Evolutionary conservation across 805 yeast genomes (phyloP), one percentile per base, ranked within the genome.

Genomic region (Limtongia smithiae): DNA sequence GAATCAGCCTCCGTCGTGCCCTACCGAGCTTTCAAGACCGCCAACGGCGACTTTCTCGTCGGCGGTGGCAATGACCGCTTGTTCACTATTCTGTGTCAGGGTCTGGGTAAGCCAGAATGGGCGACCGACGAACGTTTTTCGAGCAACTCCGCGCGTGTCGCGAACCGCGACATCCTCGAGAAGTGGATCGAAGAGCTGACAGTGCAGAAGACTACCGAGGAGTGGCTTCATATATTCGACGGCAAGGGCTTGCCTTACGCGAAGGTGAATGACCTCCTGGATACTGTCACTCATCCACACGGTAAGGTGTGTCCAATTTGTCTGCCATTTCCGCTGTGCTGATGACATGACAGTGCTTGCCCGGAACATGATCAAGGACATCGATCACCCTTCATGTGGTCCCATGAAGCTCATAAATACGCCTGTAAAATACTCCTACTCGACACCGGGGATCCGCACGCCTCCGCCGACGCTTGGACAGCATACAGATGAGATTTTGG

Each of bases 41-140:
- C 50, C 7, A 57, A 55, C n/a, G 70, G 65, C 37, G 70, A 68
- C n/a, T 63, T 70, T 32, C 65, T 69, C 70, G 62, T 69, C 38
- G 72, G 73, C n/a, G 71, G 71, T 15, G 73, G 71, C 3, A 69
- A 70, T 50, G 73, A 70, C 51, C 63, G 65, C 35, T 57, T 68
- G 44, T 69, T 64, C 55, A 37, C 65, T 8, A 51, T 57, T 27
- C 50, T 68, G 24, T 61, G 69, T 34, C 69, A 65, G 32, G 62
- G 63, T 7, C 52, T 69, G 1, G 67, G 59, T 15, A 58, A 57
- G 33, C 67, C 68, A 2, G 71, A 68, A 41, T 70, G 73, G 73
- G 62, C 58, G 36, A 50, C 55, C 1, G 69, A 68, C 44, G 54
- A 58, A 17, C 44, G 63, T 28, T 70, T 60, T 51, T 20, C 48